These are phyloP conservation scores for Emergomyces orientalis DNA, from an alignment of 2,329 filamentous ascomycete genomes.

Conservation along the genomic window DNA sequence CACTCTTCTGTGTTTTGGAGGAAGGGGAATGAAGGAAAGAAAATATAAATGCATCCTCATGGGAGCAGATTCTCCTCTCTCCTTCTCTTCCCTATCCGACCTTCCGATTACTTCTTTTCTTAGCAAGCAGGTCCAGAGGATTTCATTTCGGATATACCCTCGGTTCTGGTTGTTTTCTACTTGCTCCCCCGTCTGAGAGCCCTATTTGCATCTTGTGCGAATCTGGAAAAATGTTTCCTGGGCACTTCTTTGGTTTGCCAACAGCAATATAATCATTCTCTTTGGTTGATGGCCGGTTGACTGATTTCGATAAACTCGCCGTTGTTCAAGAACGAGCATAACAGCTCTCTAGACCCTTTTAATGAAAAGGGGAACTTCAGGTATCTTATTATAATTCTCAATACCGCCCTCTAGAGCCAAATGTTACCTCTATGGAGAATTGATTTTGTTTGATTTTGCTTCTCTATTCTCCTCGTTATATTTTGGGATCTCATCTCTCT, in stretches of 20 bases:
- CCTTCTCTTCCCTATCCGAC: neutral
- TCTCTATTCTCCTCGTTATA: no score
- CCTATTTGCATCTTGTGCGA: neutral
- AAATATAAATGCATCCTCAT: neutral
- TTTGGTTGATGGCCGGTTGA: neutral
- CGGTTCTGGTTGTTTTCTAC: neutral
- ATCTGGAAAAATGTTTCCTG: neutral
- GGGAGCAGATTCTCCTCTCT: neutral
- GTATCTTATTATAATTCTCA: neutral
- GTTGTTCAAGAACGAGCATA: neutral
- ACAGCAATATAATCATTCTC: neutral
- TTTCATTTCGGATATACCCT: neutral
- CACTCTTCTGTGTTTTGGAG: neutral
- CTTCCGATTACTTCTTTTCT: neutral
- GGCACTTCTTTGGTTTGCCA: neutral
- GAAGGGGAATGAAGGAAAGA: neutral
- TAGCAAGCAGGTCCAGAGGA: neutral
- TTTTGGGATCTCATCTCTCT: neutral
- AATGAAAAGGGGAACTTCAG: neutral
- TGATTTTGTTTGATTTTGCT: neutral
- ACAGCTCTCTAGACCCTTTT: neutral
- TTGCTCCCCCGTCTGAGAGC: neutral
- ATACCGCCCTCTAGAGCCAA: neutral
- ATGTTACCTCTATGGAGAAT: neutral
- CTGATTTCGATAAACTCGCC: neutral